Evolutionary conservation across 225 moss, liverwort and hornwort genomes (phyloP), one percentile per base, ranked within the genome.

Genomic region (Physcomitrellopsis africana): DNA sequence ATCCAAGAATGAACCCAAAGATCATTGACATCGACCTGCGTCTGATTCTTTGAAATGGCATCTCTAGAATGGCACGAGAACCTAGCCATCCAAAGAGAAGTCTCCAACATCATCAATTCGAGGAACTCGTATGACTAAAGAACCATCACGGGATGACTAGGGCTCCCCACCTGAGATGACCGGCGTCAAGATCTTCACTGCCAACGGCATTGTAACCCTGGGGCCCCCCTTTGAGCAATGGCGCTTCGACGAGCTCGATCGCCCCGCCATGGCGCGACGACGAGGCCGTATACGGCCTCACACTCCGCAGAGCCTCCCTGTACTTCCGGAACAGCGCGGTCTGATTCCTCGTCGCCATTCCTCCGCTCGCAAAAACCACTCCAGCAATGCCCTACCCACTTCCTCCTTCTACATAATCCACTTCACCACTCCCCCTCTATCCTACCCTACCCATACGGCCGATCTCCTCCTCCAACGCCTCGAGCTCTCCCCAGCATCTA

Each of bases 261-360:
- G 86, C 65, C 19, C 96, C 93, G 46, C 85, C 67, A 68, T 70
- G 67, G n/a, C 83, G 77, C 20, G 83, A 79, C 43, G 88, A 80
- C 46, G 80, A 68, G 47, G 91, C 55, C 75, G 81, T 79, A 80
- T 78, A 83, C 32, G 94, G 94, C 69, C 94, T 87, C 18, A 94
- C 97, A 76, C 89, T 87, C 52, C 94, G 91, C 66, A 97, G 75
- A 68, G 90, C 94, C 63, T 93, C 97, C 67, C 97, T 88, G 80
- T 94, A 97, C 83, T 92, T 93, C 72, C 86, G 92, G 76, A 94
- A 97, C 84, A 94, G 72, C 84, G 91, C 84, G n/a, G 97, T 94
- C 87, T 93, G 94, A 78, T 97, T 97, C 70, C 97, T 93, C 84
- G 94, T 93, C 81, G 97, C 97, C 97, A 97, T 94, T 23, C 44